Evolutionary conservation across 2,329 filamentous ascomycete species (phyloP).

Genomic region (Pseudopithomyces chartarum): DNA sequence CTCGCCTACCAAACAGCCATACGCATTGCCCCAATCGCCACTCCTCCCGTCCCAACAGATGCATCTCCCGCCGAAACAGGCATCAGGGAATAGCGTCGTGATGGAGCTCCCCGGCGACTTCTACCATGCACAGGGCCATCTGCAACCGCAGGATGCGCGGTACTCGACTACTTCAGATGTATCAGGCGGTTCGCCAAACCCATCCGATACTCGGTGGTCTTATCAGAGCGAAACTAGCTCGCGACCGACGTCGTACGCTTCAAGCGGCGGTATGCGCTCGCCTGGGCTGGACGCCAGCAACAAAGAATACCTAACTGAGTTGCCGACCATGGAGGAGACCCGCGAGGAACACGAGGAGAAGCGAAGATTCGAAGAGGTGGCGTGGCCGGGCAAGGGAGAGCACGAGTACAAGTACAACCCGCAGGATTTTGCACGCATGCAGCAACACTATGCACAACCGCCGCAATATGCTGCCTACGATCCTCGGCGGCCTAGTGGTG

Average conservation of each 20-base stretch:
- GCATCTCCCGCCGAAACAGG: constrained; percentile 24
- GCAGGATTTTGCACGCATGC: constrained; percentile 35
- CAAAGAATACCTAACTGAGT: constrained; percentile 38
- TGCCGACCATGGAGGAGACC: constrained; percentile 44
- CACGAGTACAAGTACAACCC: constrained; percentile 42
- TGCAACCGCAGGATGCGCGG: constrained; percentile 31
- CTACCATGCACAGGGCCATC: constrained; percentile 41
- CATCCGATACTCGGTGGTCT: constrained; percentile 40
- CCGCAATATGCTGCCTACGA: constrained; percentile 24
- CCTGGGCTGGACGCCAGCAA: constrained; percentile 35
- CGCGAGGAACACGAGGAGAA: constrained; percentile 32
- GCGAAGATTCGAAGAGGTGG: constrained; percentile 23
- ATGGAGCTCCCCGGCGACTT: constrained; percentile 52
- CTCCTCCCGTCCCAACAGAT: constrained; percentile 21
- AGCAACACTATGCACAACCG: constrained; percentile 16
- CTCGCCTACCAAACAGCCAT: constrained; percentile 28
- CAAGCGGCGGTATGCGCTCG: constrained; percentile 41
- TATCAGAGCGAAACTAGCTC: constrained; percentile 35
- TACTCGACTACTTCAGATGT: constrained; percentile 28
- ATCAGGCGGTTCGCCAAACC: constrained; percentile 31
- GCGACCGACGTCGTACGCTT: constrained; percentile 43
- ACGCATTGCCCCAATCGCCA: constrained; percentile 35
- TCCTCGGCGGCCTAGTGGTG: constrained; percentile 6
- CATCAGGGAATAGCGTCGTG: constrained; percentile 36
- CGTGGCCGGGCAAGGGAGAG: constrained; percentile 12